Percentiles rank a stretch among this genome's conserved stretches.
Conservation (phyloP, 1,139 yeast genomes). For the Taphrina flavorubra region DNA sequence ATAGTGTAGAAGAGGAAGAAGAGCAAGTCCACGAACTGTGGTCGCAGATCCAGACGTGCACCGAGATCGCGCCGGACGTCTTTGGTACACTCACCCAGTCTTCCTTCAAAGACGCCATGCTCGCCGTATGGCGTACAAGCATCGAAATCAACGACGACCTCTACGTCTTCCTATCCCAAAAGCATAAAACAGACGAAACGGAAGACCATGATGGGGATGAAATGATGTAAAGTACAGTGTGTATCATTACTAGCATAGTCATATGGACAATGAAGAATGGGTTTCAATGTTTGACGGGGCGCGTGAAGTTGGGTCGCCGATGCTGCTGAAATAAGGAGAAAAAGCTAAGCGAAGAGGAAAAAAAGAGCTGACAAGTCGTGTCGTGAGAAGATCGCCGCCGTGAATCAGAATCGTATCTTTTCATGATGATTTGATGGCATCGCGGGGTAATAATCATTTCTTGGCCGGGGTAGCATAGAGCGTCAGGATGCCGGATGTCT, state of each 20-base stretch:
- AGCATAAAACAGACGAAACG: neutral
- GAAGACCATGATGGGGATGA: no score
- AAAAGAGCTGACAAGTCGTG: no score
- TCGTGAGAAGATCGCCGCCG: no score
- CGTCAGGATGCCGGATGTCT: slow-evolving; percentile 1
- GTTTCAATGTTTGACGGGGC: neutral
- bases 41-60: neutral
- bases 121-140: neutral
- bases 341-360: no score
- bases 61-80: neutral
- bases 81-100: slow-evolving; percentile 1
- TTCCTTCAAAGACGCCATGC: neutral
- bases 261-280: slow-evolving; percentile 17
- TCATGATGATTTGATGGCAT: neutral
- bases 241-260: slow-evolving; percentile 15
- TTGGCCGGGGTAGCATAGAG: slow-evolving; percentile 17
- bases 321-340: neutral
- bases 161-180: neutral
- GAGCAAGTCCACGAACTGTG: slow-evolving; percentile 3
- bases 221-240: neutral
- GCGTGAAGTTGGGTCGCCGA: neutral
- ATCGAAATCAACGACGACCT: neutral
- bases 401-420: no score
- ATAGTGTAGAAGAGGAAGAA: no score
- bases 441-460: neutral